A percentile compares a stretch with the other conserved stretches of the same genome.
Conservation (phyloP, 495 filamentous ascomycete species). For the Parachaetomium inaequale region DNA sequence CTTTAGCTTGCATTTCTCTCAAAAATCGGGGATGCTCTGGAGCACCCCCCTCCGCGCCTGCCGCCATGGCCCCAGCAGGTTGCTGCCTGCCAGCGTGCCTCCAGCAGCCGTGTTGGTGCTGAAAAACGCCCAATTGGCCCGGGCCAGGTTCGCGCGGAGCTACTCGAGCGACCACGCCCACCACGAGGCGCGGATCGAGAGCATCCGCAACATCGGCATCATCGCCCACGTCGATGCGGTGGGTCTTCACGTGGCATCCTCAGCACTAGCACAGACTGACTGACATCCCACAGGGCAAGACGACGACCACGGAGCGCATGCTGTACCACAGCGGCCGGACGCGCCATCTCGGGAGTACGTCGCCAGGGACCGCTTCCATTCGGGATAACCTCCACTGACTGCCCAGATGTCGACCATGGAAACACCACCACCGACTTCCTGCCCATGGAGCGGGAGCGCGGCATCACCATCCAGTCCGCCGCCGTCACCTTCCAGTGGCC, state of each 20-base stretch:
- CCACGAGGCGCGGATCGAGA: slow-evolving; percentile 38
- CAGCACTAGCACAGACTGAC: neutral
- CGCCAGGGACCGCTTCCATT: slow-evolving; percentile 3
- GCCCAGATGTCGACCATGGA: slow-evolving; percentile 85
- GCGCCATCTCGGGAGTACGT: slow-evolving; percentile 73
- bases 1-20: neutral
- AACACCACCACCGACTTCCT: slow-evolving; percentile 98
- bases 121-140: slow-evolving; percentile 19
- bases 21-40: slow-evolving; percentile 22
- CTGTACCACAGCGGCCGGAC: slow-evolving; percentile 94
- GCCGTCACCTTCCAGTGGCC: slow-evolving; percentile 93
- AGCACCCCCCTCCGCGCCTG: slow-evolving; percentile 11
- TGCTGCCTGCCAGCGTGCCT: neutral
- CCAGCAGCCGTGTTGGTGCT: slow-evolving; percentile 9
- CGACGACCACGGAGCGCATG: slow-evolving; percentile 99
- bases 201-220: slow-evolving; percentile 93
- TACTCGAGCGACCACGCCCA: slow-evolving; percentile 24
- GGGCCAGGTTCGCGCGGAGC: neutral
- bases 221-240: slow-evolving; percentile 98
- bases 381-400: slow-evolving; percentile 15
- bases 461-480: slow-evolving; percentile 97
- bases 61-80: slow-evolving; percentile 21
- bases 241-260: slow-evolving; percentile 28
- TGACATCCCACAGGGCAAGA: slow-evolving; percentile 69
- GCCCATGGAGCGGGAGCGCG: slow-evolving; percentile 85